These are phyloP conservation scores for Gloeophyllum trabeum DNA, from an alignment of 768 basidiomycete genomes.

Conservation along the genomic window DNA sequence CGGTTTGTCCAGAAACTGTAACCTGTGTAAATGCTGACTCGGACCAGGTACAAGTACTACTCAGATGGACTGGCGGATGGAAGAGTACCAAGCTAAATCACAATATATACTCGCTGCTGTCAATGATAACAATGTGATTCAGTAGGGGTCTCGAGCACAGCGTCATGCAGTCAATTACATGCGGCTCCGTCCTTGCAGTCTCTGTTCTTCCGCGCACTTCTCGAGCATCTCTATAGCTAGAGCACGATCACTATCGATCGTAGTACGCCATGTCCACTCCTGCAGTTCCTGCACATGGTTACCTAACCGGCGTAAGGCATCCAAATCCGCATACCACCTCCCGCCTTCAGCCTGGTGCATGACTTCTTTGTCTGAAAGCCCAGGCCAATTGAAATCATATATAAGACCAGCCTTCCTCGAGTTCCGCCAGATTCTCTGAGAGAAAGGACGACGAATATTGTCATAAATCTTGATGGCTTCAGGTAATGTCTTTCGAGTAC, in stretches of 20 bases:
- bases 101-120: too few relatives aligned
- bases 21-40: too few relatives aligned
- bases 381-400: conserved; percentile 11
- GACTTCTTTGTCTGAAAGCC: neutral
- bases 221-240: conserved; percentile 4
- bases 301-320: conserved; percentile 1
- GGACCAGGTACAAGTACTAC: too few relatives aligned
- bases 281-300: conserved; percentile 1
- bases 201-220: too few relatives aligned
- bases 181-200: too few relatives aligned
- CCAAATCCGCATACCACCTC: conserved; percentile 1
- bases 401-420: conserved; percentile 13
- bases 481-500: conserved; percentile 13
- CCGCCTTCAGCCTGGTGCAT: conserved; percentile 3
- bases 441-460: conserved; percentile 18
- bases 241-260: conserved; percentile 3
- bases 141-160: too few relatives aligned
- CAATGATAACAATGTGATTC: too few relatives aligned
- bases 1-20: too few relatives aligned
- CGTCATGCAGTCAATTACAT: too few relatives aligned
- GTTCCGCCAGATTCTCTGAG: conserved; percentile 11
- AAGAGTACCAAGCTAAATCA: too few relatives aligned
- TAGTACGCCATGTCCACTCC: conserved; percentile 2
- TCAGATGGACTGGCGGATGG: too few relatives aligned
- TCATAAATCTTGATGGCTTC: conserved; percentile 21